Evolutionary conservation across 2,329 filamentous ascomycete species (phyloP), one percentile per base, ranked within the genome.

Genomic region (Alternaria conjuncta): DNA sequence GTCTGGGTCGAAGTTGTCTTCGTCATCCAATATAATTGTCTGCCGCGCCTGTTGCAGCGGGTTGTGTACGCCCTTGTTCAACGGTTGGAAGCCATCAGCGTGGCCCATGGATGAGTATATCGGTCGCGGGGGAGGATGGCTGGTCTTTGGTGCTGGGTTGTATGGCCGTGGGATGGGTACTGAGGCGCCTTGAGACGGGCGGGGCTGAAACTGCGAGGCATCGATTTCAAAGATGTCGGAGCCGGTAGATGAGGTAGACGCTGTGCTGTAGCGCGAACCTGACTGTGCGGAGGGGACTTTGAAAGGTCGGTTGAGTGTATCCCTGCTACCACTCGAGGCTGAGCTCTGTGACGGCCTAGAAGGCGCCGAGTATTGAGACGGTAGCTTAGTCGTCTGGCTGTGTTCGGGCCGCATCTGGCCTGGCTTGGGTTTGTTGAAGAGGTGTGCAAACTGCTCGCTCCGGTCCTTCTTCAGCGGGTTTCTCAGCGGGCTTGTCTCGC

Each of bases 401-500:
- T 87, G 85, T 67, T 87, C 85, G 28, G 82, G 81, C 21, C 85
- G 80, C 18, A 81, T 68, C 30, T 82, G 80, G 55, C 84, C 84
- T 18, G 80, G 74, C 68, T 84, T 85, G 7, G 85, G 84, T 46
- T 85, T 82, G 60, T 86, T 86, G 78, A 87, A 87, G 6, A 83
- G 79, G 64, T 83, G 77, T 26, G 75, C 75, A 66, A 79, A 72
- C 20, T 57, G 57, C 20, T 76, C 69, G 47, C 70, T 72, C 25
- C 58, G 58, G 60, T 75, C 75, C 56, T 78, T 74, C 69, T 83
- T 72, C 74, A 81, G 69, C 65, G 85, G 79, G 73, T 84, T 82
- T 67, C 86, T 81, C 60, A 89, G 77, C 15, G 87, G 86, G 65
- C 86, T 88, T 2, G 88, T 82, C 69, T 86, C 85, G 55, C 88